Conservation (phyloP, 1,139 yeast species). For the Magnusiomyces fungicola region DNA sequence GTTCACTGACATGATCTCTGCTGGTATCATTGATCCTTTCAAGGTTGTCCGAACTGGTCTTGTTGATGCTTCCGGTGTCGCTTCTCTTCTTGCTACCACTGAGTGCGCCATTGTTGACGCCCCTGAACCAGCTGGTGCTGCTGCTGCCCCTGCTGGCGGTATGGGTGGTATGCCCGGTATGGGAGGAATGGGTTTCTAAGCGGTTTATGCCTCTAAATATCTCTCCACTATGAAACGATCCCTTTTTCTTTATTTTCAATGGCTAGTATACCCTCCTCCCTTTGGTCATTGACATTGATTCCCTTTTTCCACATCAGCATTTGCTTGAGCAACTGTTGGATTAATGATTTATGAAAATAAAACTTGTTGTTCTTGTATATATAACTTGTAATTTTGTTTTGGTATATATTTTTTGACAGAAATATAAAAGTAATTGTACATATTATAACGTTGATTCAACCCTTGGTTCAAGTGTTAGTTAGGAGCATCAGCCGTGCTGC, state of each 20-base stretch:
- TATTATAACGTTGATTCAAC: too few species aligned
- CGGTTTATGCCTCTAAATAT: too few species aligned
- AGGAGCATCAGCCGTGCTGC: too few species aligned
- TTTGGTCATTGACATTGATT: too few species aligned
- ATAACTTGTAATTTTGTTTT: not conserved
- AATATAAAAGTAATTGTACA: not conserved
- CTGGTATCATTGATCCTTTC: constrained; percentile 98
- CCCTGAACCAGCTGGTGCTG: constrained; percentile 77
- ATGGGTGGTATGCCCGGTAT: constrained; percentile 57
- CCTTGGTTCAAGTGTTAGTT: too few species aligned
- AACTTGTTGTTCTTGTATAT: constrained; percentile 6
- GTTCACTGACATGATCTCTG: constrained; percentile 91
- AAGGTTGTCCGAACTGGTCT: constrained; percentile 97
- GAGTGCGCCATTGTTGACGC: constrained; percentile 98
- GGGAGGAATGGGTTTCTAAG: constrained; percentile 35
- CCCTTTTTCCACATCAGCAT: too few species aligned
- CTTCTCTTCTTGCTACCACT: constrained; percentile 94
- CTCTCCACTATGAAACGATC: too few species aligned
- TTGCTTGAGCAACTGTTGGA: too few species aligned
- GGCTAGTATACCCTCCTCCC: too few species aligned
- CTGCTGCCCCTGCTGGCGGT: constrained; percentile 59
- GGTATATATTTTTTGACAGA: not conserved
- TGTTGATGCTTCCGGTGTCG: constrained; percentile 97
- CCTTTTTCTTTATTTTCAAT: too few species aligned
- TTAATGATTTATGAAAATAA: too few species aligned